Evolutionary conservation across 495 filamentous ascomycete genomes (phyloP), one percentile per base, ranked within the genome.

Genomic region (Sphaerosporella brunnea): DNA sequence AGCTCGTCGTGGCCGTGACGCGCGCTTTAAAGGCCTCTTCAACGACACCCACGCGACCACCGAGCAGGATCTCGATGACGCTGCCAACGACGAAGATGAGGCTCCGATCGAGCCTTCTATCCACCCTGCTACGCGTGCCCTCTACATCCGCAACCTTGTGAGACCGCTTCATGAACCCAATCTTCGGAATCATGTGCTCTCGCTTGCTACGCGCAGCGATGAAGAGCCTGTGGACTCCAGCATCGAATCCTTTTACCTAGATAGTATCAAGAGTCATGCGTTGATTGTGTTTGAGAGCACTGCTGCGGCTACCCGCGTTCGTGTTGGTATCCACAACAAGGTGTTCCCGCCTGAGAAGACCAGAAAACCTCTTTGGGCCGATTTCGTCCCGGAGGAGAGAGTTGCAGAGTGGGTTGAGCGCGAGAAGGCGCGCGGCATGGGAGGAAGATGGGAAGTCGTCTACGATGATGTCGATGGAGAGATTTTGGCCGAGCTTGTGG

Each of bases 121-220:
- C 21, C 90, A 96, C 65, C 74, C 80, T 9, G 84, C 84, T 1
- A 97, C 90, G 4, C 61, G 79, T 25, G 77, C 84, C 34, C 68
- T 97, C 39, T 97, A 95, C 66, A 92, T 97, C 56, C 79, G 80
- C 55, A 76, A 93, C 53, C 73, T 97, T 37, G 86, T 92, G 77
- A 75, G 90, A 35, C 90, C 90, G 13, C 68, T 97, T 7, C 80
- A 80, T 51, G 71, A 73, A 1, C 56, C 56, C 3, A 59, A 65
- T 1, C 70, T 97, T 4, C 72, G 72, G 47, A 69, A 70, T 0
- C 78, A 94, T 55, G 65, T 97, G 19, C 50, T 73, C 23, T 62
- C 67, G 13, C 70, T 93, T 28, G 8, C 61, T 15, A n/a, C 36
- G 0, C 30, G 23, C 13, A 46, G 37, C n/a, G 16, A 43, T 30